These are phyloP conservation scores for Cadophora malorum DNA, from an alignment of 2,329 filamentous ascomycete species.

Conservation along the genomic window DNA sequence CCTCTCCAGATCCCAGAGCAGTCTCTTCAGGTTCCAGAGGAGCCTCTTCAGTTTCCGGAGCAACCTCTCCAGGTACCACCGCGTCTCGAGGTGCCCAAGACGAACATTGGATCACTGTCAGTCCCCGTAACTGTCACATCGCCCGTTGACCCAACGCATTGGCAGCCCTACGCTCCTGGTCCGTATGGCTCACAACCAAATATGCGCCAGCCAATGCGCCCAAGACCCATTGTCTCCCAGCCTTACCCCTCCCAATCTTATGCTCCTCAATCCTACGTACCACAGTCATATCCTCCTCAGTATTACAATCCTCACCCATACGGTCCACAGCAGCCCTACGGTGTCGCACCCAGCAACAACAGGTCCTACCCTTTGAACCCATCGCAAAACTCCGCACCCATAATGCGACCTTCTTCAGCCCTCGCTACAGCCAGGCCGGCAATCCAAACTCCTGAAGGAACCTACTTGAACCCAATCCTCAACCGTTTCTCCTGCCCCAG, in stretches of 20 bases:
- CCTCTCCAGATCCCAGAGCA: neutral
- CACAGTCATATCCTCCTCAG: neutral
- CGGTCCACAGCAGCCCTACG: neutral
- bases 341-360: neutral
- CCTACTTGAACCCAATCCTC: conserved; percentile 29
- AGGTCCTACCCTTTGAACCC: neutral
- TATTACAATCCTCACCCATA: neutral
- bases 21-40: neutral
- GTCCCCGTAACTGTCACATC: conserved; percentile 12
- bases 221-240: neutral
- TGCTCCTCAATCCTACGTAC: neutral
- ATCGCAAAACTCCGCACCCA: conserved; percentile 3
- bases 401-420: conserved; percentile 9
- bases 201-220: neutral
- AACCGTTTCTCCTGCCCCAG: conserved; percentile 30
- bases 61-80: neutral
- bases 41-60: neutral
- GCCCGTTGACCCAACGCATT: neutral
- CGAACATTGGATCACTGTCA: neutral
- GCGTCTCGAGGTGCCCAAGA: neutral
- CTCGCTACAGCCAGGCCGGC: neutral
- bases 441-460: neutral
- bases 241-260: neutral
- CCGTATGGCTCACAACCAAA: neutral
- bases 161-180: neutral